These are phyloP conservation scores for Hygrocybe coccinea DNA, from an alignment of 768 basidiomycete species.

Conservation along the genomic window DNA sequence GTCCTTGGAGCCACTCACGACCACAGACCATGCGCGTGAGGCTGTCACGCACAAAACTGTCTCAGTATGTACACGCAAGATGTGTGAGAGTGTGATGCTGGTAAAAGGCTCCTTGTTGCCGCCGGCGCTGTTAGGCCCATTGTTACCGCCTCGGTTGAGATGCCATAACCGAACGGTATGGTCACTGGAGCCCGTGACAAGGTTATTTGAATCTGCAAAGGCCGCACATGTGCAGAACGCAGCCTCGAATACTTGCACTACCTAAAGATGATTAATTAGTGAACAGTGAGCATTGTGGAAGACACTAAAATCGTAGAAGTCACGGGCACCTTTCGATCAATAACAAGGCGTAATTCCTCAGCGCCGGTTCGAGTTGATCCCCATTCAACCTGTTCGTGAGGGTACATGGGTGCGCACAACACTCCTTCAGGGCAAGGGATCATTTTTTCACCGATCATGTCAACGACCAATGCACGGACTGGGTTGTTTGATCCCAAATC, in stretches of 20 bases:
- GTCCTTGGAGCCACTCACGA: conserved; percentile 79
- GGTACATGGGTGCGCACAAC: conserved; percentile 51
- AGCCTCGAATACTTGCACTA: conserved; percentile 74
- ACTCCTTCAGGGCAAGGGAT: conserved; percentile 58
- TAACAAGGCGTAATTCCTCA: conserved; percentile 55
- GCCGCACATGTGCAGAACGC: conserved; percentile 66
- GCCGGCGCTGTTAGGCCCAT: conserved; percentile 19
- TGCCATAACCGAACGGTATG: conserved; percentile 84
- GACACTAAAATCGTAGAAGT: conserved; percentile 3
- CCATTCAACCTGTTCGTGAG: conserved; percentile 74
- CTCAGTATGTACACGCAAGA: conserved; percentile 76
- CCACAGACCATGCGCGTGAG: conserved; percentile 76
- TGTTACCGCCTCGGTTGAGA: conserved; percentile 37
- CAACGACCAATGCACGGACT: conserved; percentile 50
- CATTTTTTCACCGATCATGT: conserved; percentile 54
- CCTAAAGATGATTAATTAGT: conserved; percentile 32
- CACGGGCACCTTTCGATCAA: conserved; percentile 55
- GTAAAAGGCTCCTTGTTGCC: conserved; percentile 18
- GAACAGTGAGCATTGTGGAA: neutral
- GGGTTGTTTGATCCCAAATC: conserved; percentile 46
- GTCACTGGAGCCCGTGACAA: conserved; percentile 79
- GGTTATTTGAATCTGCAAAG: conserved; percentile 67
- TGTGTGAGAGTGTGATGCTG: conserved; percentile 50
- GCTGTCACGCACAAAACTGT: conserved; percentile 64
- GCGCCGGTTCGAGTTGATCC: conserved; percentile 38